Evolutionary conservation across 805 yeast genomes (phyloP).

Genomic region (Wickerhamiella parazyma): DNA sequence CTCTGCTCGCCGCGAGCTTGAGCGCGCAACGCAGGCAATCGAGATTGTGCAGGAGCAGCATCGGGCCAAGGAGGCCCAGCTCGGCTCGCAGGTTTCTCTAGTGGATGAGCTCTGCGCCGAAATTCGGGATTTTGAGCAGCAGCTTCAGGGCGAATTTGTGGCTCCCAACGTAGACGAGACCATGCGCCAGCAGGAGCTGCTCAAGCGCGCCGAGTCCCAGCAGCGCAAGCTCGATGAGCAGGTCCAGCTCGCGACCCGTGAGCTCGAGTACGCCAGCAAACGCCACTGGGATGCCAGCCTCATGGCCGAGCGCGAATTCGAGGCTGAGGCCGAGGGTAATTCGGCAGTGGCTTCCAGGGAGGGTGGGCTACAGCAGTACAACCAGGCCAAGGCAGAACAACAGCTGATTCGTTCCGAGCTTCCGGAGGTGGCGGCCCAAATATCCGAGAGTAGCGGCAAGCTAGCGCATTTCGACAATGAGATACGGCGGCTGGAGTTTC

Average conservation of each 20-base stretch:
- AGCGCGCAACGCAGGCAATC: background rate
- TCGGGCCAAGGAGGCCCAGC: background rate
- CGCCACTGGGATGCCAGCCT: background rate
- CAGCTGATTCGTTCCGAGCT: background rate
- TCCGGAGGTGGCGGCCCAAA: background rate
- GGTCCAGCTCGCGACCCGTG: background rate
- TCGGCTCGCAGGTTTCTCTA: background rate
- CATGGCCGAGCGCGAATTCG: background rate
- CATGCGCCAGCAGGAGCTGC: background rate
- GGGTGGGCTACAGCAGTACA: background rate
- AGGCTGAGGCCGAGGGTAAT: background rate
- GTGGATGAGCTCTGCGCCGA: background rate
- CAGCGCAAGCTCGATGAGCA: background rate
- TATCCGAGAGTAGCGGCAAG: constrained; percentile 1
- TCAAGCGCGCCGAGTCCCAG: background rate
- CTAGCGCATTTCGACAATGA: background rate
- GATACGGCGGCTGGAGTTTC: constrained; percentile 1
- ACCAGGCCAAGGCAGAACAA: background rate
- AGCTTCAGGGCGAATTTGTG: background rate
- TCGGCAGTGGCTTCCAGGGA: no score
- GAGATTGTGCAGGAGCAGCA: background rate
- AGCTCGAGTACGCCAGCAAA: background rate
- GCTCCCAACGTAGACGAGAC: background rate
- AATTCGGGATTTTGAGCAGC: background rate
- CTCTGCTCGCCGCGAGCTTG: constrained; percentile 2